phyloP scores from a whole-genome alignment of 257 asterid genomes.

The Perilla frutescens region DNA sequence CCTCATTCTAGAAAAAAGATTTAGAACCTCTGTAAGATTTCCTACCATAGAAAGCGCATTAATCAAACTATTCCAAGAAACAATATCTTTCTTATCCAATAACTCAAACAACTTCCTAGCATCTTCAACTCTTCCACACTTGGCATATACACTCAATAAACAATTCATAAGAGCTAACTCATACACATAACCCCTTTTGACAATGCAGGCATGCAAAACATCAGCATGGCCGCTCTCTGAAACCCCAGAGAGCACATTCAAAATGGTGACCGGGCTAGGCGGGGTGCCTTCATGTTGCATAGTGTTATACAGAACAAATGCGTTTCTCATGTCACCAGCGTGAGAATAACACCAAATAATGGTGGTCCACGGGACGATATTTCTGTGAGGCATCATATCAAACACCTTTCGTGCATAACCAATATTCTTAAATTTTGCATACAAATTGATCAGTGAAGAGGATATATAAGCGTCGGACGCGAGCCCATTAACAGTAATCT shows the following conservation, averaged over 20 bases:
- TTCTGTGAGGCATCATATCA: constrained; percentile 63
- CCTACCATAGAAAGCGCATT: constrained; percentile 59
- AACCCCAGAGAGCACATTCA: constrained; percentile 70
- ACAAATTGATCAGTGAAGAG: no score
- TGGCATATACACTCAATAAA: constrained; percentile 72
- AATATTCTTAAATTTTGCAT: constrained; percentile 48
- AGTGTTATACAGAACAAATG: not conserved
- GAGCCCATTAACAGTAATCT: constrained; percentile 35
- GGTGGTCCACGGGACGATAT: constrained; percentile 80
- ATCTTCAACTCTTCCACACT: constrained; percentile 66
- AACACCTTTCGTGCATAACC: constrained; percentile 61
- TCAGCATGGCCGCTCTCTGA: constrained; percentile 47
- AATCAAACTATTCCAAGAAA: constrained; percentile 44
- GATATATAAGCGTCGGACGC: no score
- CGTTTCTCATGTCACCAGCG: no score
- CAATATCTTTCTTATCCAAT: constrained; percentile 27
- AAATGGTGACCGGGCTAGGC: constrained; percentile 61
- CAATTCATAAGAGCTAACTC: constrained; percentile 59
- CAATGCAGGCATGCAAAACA: constrained; percentile 56
- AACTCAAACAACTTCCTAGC: constrained; percentile 52
- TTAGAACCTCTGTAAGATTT: constrained; percentile 46
- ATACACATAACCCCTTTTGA: constrained; percentile 55
- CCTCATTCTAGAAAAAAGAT: constrained; percentile 59
- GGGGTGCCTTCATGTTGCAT: constrained; percentile 63
- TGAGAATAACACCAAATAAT: constrained; percentile 61